Evolutionary conservation across 2,329 filamentous ascomycete species (phyloP), one percentile per base, ranked within the genome.

Genomic region (Fusarium chaquense): DNA sequence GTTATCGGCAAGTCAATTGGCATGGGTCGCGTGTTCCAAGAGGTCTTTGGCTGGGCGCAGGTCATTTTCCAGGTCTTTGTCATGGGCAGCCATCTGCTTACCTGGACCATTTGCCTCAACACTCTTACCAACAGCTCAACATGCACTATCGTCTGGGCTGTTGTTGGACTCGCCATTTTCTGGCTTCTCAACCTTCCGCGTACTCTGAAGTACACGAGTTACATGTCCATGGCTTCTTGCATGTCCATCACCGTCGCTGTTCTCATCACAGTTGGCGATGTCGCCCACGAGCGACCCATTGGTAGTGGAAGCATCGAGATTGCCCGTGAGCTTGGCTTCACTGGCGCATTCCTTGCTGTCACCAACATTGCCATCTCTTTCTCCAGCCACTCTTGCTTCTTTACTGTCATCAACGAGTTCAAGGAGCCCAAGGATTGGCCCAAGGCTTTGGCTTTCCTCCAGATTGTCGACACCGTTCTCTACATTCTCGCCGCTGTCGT

Each of bases 341-440:
- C 81, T 8, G 78, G 82, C n/a, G 87, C 83, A 3, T 89, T 90
- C 75, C 77, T 86, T 2, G 83, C 85, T 1, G 84, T 89, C 4
- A 85, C 83, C 59, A 91, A 91, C 78, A 91, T 92, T 53, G 83
- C 91, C 61, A 85, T 92, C 43, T 87, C 90, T 8, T 92, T 89
- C 77, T 82, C 78, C 46, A 88, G 88, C 35, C 89, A 91, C 73
- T 87, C 89, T n/a, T 89, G 88, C 65, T 92, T 91, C 80, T 91
- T 91, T 77, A 84, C 83, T 65, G 86, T 92, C 75, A 87, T 90
- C 73, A 83, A 85, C 41, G 90, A 92, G 77, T 83, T 93, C 76
- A 84, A 86, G 73, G 81, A 87, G 47, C 89, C 90, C 2, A 78
- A 75, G 10, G 77, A 79, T 32, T 79, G 76, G 76, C 75, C 77